Base-by-base conservation (phyloP, 2,329 filamentous ascomycete genomes). In the Epichloe scottii region DNA sequence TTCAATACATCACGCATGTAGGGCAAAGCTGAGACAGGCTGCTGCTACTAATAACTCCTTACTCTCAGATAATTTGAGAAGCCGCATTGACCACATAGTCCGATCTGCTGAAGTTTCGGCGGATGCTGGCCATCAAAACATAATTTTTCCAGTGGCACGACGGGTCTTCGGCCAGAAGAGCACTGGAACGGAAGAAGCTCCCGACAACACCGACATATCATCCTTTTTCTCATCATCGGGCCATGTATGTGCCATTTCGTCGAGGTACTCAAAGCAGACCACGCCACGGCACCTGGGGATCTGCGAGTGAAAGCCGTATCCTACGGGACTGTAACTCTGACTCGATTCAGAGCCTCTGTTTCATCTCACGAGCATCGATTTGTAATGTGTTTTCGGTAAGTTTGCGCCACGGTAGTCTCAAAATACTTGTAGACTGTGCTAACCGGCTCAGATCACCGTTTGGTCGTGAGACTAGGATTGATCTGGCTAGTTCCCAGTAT, bases 161-260 rank as follows among this genome's bases (percentile, higher is more conserved):
- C 70, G 77, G 21, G 68, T 69, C 2, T 64, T 69, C 6, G 72
- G 62, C 23, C 60, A 68, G 17, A 73, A 71, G 56, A 54, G 68
- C 12, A 68, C 69, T 33, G 69, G 70, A 41, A 63, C 63, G 8
- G 68, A 70, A 7, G 71, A 73, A 34, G 59, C 64, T 1, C 73
- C 73, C 50, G 76, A 76, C 56, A 63, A 64, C 30, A 66, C 68
- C 19, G 76, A 79, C 30, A 66, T 68, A n/a, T 67, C 73, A 1
- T 76, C 76, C 0, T 78, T 74, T 81, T 76, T 57, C 65, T 81
- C 23, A 73, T 74, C 3, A 69, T 80, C 26, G 76, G 74, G 21
- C 71, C 75, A 30, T 74, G 76, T 53, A 69, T 75, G 53, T 75
- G 76, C 54, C 71, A 77, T 57, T 66, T 79, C 4, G 64, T 76